These are phyloP conservation scores for Alternaria brassicae DNA, from an alignment of 2,329 filamentous ascomycete genomes.

Conservation along the genomic window DNA sequence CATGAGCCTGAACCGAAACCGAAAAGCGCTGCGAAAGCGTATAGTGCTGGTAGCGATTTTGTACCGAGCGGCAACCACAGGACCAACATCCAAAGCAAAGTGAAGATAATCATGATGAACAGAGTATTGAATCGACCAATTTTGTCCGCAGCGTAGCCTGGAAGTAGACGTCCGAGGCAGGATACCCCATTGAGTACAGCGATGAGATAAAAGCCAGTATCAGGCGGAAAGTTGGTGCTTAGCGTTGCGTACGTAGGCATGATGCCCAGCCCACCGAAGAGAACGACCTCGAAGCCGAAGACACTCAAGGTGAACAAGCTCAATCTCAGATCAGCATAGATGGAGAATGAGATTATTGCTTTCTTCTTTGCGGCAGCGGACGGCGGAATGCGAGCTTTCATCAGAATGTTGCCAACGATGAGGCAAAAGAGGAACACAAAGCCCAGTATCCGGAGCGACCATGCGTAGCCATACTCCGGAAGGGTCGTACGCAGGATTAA, in stretches of 20 bases:
- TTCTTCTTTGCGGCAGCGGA: slow-evolving; percentile 41
- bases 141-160: slow-evolving; percentile 51
- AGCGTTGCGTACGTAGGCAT: slow-evolving; percentile 53
- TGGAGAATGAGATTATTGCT: slow-evolving; percentile 45
- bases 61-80: slow-evolving; percentile 47
- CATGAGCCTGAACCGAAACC: slow-evolving; percentile 58
- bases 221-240: slow-evolving; percentile 41
- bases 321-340: slow-evolving; percentile 45
- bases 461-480: slow-evolving; percentile 46
- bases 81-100: slow-evolving; percentile 46
- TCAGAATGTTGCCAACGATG: slow-evolving; percentile 42
- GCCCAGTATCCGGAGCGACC: slow-evolving; percentile 51
- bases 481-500: slow-evolving; percentile 45
- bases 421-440: slow-evolving; percentile 47
- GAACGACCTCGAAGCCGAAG: slow-evolving; percentile 49
- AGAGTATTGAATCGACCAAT: slow-evolving; percentile 53
- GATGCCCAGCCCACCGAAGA: slow-evolving; percentile 52
- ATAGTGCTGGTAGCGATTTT: slow-evolving; percentile 43
- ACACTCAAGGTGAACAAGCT: slow-evolving; percentile 46
- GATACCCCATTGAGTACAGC: slow-evolving; percentile 52
- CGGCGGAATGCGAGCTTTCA: slow-evolving; percentile 47
- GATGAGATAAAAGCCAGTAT: slow-evolving; percentile 48
- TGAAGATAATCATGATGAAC: slow-evolving; percentile 46
- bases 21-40: slow-evolving; percentile 53
- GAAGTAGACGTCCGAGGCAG: slow-evolving; percentile 51